phyloP scores from a whole-genome alignment of 371 early-diverging fungal species.

The Actinomortierella ambigua region DNA sequence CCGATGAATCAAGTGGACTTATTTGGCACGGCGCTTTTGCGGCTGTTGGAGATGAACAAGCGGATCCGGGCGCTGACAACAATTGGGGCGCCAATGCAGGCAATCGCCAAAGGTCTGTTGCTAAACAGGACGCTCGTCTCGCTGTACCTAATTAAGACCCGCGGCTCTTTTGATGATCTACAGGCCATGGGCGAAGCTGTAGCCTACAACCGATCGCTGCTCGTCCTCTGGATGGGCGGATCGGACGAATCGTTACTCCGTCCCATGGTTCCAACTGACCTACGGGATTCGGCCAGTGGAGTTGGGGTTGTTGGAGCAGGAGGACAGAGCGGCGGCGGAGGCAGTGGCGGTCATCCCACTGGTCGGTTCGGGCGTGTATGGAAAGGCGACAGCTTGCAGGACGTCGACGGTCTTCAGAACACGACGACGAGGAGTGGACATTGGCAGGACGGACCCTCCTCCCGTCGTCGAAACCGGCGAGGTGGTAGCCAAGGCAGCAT shows the following conservation, averaged over 20 bases:
- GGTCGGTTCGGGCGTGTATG: no score
- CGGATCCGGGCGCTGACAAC: conserved; percentile 23
- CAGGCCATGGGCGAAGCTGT: conserved; percentile 36
- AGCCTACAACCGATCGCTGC: conserved; percentile 27
- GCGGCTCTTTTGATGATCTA: conserved; percentile 27
- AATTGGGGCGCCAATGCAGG: conserved; percentile 23
- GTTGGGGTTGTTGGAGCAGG: no score
- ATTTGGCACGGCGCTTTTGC: conserved; percentile 18
- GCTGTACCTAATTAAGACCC: conserved; percentile 29
- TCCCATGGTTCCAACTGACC: background rate
- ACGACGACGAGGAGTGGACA: no score
- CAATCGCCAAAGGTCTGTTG: conserved; percentile 34
- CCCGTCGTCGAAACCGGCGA: no score
- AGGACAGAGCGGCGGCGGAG: no score
- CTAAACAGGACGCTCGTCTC: conserved; percentile 31
- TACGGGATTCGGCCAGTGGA: no score
- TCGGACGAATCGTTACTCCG: conserved; percentile 22
- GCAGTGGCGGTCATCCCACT: no score
- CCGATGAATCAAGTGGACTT: conserved; percentile 14
- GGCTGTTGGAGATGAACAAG: conserved; percentile 33
- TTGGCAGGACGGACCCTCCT: no score
- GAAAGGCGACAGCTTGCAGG: no score
- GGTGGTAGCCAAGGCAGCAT: no score
- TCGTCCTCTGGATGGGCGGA: conserved; percentile 43
- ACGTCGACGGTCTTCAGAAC: no score